These are phyloP conservation scores for Cryphonectria naterciae DNA, from an alignment of 2,329 filamentous ascomycete species.

Conservation along the genomic window DNA sequence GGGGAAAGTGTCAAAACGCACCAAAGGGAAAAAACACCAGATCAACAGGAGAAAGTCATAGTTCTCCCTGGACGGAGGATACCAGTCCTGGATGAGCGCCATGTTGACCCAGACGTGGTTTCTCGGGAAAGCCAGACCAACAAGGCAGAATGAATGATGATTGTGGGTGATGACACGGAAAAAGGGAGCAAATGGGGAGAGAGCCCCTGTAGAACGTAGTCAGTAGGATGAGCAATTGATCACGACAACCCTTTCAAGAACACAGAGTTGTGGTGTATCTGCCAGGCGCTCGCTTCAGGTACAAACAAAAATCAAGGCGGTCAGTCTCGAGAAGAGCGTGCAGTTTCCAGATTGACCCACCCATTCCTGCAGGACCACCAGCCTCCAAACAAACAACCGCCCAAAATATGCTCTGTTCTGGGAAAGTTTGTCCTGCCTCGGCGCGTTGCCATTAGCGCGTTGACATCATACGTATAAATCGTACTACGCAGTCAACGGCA, in stretches of 20 bases:
- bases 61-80: conserved; percentile 62
- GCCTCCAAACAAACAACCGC: background rate
- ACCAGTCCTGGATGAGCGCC: conserved; percentile 57
- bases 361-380: background rate
- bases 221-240: too few species aligned
- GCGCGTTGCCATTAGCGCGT: background rate
- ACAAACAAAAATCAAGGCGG: too few species aligned
- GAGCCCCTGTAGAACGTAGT: too few species aligned
- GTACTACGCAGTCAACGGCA: background rate
- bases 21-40: conserved; percentile 61
- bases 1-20: conserved; percentile 37
- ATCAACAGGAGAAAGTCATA: conserved; percentile 56
- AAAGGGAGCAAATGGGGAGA: background rate
- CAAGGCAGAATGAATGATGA: background rate
- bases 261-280: too few species aligned
- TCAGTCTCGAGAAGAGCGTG: background rate
- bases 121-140: background rate
- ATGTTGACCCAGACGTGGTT: conserved; percentile 37
- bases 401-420: too few species aligned
- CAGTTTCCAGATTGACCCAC: background rate
- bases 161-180: background rate
- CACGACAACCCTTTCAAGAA: background rate
- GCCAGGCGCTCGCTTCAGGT: too few species aligned
- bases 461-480: background rate
- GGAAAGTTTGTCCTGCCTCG: background rate